Evolutionary conservation across 1,139 yeast species (phyloP), one percentile per base, ranked within the genome.

Genomic region (Blastobotrys ciferrii): DNA sequence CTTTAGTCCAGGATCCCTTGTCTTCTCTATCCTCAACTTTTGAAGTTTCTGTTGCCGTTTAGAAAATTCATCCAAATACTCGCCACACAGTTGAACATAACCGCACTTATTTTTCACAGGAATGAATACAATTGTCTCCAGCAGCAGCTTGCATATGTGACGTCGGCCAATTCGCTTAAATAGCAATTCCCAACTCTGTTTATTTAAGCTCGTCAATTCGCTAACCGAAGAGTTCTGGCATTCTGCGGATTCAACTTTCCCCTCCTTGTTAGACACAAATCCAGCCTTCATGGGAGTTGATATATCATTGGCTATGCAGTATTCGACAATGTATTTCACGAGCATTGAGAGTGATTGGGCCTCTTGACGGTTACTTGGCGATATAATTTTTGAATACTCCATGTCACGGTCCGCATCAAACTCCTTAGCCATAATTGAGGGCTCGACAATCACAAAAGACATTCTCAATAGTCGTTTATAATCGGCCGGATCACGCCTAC

Each of bases 61-160:
- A 23, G 28, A 6, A 23, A 23, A 9, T 9, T 23, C 9, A 6
- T 5, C 13, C 20, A 33, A 3, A n/a, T 32, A 5, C 6, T 20
- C 33, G 4, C 47, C 47, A 13, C 35, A 37, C 4, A 44, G 9
- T 18, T 44, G 47, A 11, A 44, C 5, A 32, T 28, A 44, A 12
- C 37, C 41, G 14, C n/a, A 2, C 18, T 19, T 9, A 4, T 31
- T 32, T 3, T 23, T 15, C 13, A 35, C 5, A 2, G 38, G 23
- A 14, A 17, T 17, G 19, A 44, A 44, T 2, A 44, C 20, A 11
- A 3, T 14, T 11, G 37, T 23, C 9, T 32, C 42, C 13, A 44
- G 30, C 17, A 43, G 25, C 19, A 43, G 25, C 18, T 38, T 23
- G 13, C 41, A 30, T 32, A 43, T 25, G 28, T 43, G 14, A n/a